Percentiles rank a stretch among this genome's conserved stretches.
These are phyloP conservation scores for Edaphochlamys debaryana DNA, from an alignment of 139 green algal genomes.

Conservation along the genomic window DNA sequence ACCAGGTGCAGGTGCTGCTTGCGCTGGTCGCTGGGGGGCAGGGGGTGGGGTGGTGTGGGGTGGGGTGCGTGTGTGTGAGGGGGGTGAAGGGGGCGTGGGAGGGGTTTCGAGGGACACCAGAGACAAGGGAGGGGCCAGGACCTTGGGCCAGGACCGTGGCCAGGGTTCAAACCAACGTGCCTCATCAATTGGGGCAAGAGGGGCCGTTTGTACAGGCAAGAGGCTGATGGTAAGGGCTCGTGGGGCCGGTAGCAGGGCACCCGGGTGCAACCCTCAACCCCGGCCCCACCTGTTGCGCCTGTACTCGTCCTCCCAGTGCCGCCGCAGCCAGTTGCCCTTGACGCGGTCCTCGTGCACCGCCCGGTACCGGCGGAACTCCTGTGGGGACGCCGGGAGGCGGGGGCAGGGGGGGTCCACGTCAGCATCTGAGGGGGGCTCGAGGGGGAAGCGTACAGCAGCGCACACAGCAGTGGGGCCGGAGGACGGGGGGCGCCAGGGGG, in stretches of 20 bases:
- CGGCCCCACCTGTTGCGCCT: neutral
- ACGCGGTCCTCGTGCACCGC: neutral
- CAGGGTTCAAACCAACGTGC: too few species aligned
- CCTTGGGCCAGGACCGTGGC: too few species aligned
- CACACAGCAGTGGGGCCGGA: too few species aligned
- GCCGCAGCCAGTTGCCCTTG: neutral
- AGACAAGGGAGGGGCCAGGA: too few species aligned
- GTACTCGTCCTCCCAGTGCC: neutral
- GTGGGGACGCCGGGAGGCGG: neutral
- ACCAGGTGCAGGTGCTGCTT: constrained; percentile 48
- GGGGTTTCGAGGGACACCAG: too few species aligned
- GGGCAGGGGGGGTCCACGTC: too few species aligned
- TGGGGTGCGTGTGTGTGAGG: neutral
- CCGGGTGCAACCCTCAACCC: too few species aligned
- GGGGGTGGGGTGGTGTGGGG: neutral
- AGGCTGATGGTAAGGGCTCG: too few species aligned
- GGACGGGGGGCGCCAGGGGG: too few species aligned
- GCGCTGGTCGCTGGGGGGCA: neutral
- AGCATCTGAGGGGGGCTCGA: neutral
- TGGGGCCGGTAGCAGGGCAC: too few species aligned
- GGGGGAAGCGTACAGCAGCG: neutral
- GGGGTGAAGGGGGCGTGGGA: neutral
- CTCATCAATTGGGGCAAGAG: too few species aligned
- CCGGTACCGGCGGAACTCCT: neutral
- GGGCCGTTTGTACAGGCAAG: too few species aligned